Percentiles rank a stretch among this genome's conserved stretches.
Conservation (phyloP, 1,139 yeast genomes). For the Debaryomyces nepalensis region DNA sequence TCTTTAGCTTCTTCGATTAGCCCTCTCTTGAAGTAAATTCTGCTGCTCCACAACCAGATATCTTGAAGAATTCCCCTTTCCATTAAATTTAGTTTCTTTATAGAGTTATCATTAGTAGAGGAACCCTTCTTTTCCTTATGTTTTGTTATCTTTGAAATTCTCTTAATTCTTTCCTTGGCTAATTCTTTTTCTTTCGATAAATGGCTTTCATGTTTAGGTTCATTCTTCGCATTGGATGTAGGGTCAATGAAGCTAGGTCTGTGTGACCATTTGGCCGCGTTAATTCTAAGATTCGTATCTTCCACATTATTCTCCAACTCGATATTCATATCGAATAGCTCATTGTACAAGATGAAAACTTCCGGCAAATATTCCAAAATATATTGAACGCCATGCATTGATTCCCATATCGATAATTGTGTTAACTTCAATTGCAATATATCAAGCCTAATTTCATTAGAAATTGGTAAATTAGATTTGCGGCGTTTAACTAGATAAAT, state of each 20-base stretch:
- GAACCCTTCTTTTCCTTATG: conserved; percentile 11
- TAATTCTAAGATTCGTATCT: conserved; percentile 11
- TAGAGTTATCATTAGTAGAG: conserved; percentile 9
- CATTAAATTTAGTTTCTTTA: conserved; percentile 18
- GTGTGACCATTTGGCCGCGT: conserved; percentile 46
- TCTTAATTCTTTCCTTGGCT: conserved; percentile 28
- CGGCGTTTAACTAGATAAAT: conserved; percentile 38
- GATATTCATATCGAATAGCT: conserved; percentile 49
- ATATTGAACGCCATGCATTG: conserved; percentile 60
- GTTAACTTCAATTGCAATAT: conserved; percentile 76
- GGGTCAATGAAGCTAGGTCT: conserved; percentile 54
- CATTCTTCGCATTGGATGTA: conserved; percentile 13
- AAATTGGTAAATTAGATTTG: conserved; percentile 33
- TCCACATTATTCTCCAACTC: conserved; percentile 17
- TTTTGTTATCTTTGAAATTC: conserved; percentile 22
- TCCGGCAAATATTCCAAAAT: conserved; percentile 71
- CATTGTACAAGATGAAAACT: conserved; percentile 63
- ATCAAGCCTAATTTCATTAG: conserved; percentile 51
- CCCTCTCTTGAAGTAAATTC: conserved; percentile 63
- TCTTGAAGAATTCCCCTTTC: conserved; percentile 54
- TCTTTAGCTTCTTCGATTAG: conserved; percentile 66
- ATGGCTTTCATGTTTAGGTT: background rate
- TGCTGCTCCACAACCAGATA: conserved; percentile 78
- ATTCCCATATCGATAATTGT: conserved; percentile 71
- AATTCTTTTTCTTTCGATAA: conserved; percentile 21